Evolutionary conservation across 768 basidiomycete genomes (phyloP), one percentile per base, ranked within the genome.

Genomic region (Podaxis rugospora): DNA sequence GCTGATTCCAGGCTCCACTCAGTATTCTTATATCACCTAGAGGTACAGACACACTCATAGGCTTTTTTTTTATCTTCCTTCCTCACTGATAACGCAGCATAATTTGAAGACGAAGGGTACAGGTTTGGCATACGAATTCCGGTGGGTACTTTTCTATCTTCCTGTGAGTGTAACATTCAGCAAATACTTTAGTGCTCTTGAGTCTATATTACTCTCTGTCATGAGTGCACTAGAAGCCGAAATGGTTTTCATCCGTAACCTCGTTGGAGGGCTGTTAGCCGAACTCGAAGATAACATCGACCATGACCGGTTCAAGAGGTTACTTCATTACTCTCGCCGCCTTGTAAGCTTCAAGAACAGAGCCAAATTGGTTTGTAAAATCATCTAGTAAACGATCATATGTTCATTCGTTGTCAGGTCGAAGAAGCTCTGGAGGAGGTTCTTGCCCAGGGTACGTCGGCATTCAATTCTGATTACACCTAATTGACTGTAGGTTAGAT

Each of bases 281-380:
- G 95, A 96, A 72, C 82, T 98, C 54, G 96, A 98, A 69, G 93
- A 94, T 62, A 90, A 95, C 68, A 97, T 98, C 67, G 93, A 96
- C 70, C 88, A 93, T 42, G 95, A 97, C 73, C 92, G 93, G 57
- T 92, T 98, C 72, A 94, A 93, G 70, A 83, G 91, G 21, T 76
- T 98, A 18, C 79, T 98, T 35, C 93, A 97, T 71, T 97, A 96
- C 74, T 95, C 94, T 2, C 83, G 96, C 62, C 84, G 92, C 51
- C 78, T 98, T 25, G 84, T 88, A 5, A 87, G 87, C 64, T 98
- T 98, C 72, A 91, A 95, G 74, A 95, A 92, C 72, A 81, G 96
- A 64, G 94, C 95, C 10, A 88, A 88, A 68, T 71, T 94, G 69
- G 93, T 93, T 69, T 53, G 78, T 69, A 36, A 18, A 36, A 18